phyloP scores from a whole-genome alignment of 176 grass and related monocot species.

The Oryza australiensis region DNA sequence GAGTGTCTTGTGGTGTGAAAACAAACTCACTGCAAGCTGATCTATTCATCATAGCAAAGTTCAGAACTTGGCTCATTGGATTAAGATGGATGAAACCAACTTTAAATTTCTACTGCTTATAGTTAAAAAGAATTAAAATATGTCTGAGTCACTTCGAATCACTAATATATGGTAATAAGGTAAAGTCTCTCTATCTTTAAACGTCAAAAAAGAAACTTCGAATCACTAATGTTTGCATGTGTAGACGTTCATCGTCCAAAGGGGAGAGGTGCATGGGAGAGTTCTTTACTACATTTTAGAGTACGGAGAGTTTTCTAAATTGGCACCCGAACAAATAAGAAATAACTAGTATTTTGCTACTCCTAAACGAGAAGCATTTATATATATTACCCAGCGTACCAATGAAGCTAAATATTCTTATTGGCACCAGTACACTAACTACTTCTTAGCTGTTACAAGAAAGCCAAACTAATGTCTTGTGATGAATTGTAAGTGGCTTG shows the following conservation, averaged over 20 bases:
- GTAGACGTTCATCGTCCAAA: neutral
- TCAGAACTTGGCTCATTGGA: neutral
- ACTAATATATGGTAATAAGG: too few relatives aligned
- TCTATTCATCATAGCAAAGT: neutral
- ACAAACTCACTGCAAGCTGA: neutral
- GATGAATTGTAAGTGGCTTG: neutral
- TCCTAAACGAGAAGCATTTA: neutral
- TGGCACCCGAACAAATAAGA: neutral
- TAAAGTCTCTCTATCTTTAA: too few relatives aligned
- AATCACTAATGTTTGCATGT: neutral
- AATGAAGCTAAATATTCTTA: neutral
- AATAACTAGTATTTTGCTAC: neutral
- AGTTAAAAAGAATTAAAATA: neutral
- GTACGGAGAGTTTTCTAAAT: neutral
- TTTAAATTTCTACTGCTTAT: neutral
- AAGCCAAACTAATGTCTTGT: neutral
- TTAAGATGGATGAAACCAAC: too few relatives aligned
- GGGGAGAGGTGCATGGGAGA: neutral
- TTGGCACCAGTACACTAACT: neutral
- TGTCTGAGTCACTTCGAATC: too few relatives aligned
- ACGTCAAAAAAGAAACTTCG: too few relatives aligned
- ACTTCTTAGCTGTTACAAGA: neutral
- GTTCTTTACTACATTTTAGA: neutral
- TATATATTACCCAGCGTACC: neutral
- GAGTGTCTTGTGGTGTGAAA: neutral